Base-by-base conservation (phyloP, 139 green algal species). In the Microglena sp. region DNA sequence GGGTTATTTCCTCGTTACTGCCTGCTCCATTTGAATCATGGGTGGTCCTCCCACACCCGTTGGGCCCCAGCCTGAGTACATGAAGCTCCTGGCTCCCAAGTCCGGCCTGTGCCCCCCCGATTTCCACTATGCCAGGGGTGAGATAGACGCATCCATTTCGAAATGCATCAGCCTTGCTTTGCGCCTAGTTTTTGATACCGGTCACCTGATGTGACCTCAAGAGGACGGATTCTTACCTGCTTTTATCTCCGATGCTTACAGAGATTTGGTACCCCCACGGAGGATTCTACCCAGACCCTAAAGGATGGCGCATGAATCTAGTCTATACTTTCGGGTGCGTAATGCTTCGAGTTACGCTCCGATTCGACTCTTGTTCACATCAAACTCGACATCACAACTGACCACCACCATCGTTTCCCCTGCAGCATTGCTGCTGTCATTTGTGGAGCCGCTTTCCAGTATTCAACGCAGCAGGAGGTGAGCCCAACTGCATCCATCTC, bases 181-280 rank as follows among this genome's bases (percentile, higher is more conserved):
- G 40, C 18, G 40, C 40, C 40, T 15, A 18, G 40, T n/a, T 18
- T n/a, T n/a, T 18, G 15, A 50, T 50, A 15, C 15, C 18, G 40
- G 15, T n/a, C n/a, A n/a, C n/a, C n/a, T n/a, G n/a, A n/a, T n/a
- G n/a, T n/a, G n/a, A n/a, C n/a, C n/a, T n/a, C n/a, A n/a, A n/a
- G n/a, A n/a, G n/a, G n/a, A n/a, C n/a, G n/a, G n/a, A n/a, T n/a
- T n/a, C n/a, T n/a, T n/a, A n/a, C n/a, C n/a, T n/a, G n/a, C n/a
- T n/a, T n/a, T n/a, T n/a, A n/a, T n/a, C n/a, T n/a, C n/a, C n/a
- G n/a, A n/a, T n/a, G n/a, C n/a, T 0, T 46, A 44, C 74, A 80
- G 68, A 80, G 34, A 72, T 74, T 35, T 76, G 74, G 74, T 80
- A 80, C 62, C 74, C 68, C 2, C 68, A 76, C 44, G 74, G 74